Base-by-base conservation (phyloP, 257 asterid species). In the Prunella vulgaris region DNA sequence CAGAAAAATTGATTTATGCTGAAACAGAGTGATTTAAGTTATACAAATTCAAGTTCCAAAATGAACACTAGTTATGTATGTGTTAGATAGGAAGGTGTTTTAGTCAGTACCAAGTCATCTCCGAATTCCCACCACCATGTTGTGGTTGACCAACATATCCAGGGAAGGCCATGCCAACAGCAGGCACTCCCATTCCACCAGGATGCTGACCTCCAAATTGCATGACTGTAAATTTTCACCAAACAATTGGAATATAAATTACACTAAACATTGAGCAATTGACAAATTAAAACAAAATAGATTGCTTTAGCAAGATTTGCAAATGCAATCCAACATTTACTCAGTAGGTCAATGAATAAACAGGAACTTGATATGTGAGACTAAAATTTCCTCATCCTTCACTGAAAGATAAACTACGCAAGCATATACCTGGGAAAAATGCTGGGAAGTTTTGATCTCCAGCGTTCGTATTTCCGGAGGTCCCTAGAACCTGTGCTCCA, bases 101-200 rank as follows among this genome's bases (percentile, higher is more conserved):
- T 22, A 60, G 64, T 69, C 12, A 74, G 76, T 87, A 89, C 98
- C 98, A 92, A 28, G 98, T 92, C 98, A 92, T 92, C 80, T 92
- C 96, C 42, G 98, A 87, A 77, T 80, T 89, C 69, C 96, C 97
- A 52, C 71, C 69, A 66, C 91, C 95, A 72, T 38, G 85, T 68
- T 87, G 91, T 56, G 93, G 89, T 40, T 82, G 84, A 70, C 75
- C 92, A 74, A 92, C 93, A 82, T 89, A 92, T 78, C 96, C 98
- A 58, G 98, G 98, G 75, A 84, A 89, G 44, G 96, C 98, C 98
- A 92, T 92, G 79, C 96, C 98, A 73, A 92, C 92, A 76, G 98
- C 96, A 77, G 98, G 98, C 74, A 90, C 94, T 72, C 97, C 92
- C 27, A 92, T 80, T 52, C 98, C 96, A 38, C 98, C 86, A 15